Percentiles rank a stretch among this genome's conserved stretches.
These are phyloP conservation scores for Podaxis sp. DNA, from an alignment of 768 basidiomycete species.

Conservation along the genomic window DNA sequence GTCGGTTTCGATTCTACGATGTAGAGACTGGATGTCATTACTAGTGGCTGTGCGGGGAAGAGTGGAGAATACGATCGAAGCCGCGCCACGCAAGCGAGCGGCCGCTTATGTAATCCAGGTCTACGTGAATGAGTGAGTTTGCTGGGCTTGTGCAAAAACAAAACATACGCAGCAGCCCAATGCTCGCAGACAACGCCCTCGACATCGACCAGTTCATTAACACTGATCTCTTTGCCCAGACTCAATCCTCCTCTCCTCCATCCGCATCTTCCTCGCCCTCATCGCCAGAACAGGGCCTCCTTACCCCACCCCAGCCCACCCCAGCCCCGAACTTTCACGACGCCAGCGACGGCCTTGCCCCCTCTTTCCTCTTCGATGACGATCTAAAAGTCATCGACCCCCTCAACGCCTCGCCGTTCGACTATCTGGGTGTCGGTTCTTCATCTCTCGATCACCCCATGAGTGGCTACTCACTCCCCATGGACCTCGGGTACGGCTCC, in stretches of 20 bases:
- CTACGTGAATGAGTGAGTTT: background rate
- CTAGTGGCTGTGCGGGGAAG: slow-evolving; percentile 10
- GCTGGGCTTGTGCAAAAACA: background rate
- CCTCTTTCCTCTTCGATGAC: slow-evolving; percentile 48
- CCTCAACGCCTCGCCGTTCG: slow-evolving; percentile 16
- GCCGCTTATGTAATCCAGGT: slow-evolving; percentile 3
- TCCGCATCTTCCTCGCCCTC: slow-evolving; percentile 45
- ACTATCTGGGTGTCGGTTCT: slow-evolving; percentile 14
- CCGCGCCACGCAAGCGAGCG: slow-evolving; percentile 5
- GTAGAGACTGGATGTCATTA: background rate
- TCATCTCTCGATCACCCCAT: slow-evolving; percentile 11
- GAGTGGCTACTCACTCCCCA: slow-evolving; percentile 19
- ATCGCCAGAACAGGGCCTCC: slow-evolving; percentile 40
- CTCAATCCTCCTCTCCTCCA: slow-evolving; percentile 22
- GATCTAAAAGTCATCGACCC: slow-evolving; percentile 37
- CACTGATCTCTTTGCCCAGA: slow-evolving; percentile 56
- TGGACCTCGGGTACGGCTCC: slow-evolving; percentile 21
- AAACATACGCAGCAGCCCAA: too few species aligned
- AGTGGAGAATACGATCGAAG: background rate
- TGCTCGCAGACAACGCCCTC: slow-evolving; percentile 10
- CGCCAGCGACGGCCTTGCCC: slow-evolving; percentile 25
- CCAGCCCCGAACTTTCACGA: slow-evolving; percentile 36
- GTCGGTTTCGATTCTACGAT: slow-evolving; percentile 8
- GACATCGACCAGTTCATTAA: slow-evolving; percentile 68
- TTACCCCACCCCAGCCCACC: slow-evolving; percentile 45